Percentiles rank a stretch among this genome's conserved stretches.
These are phyloP conservation scores for Dipsacomyces acuminosporus DNA, from an alignment of 371 early-diverging fungal genomes.

Conservation along the genomic window DNA sequence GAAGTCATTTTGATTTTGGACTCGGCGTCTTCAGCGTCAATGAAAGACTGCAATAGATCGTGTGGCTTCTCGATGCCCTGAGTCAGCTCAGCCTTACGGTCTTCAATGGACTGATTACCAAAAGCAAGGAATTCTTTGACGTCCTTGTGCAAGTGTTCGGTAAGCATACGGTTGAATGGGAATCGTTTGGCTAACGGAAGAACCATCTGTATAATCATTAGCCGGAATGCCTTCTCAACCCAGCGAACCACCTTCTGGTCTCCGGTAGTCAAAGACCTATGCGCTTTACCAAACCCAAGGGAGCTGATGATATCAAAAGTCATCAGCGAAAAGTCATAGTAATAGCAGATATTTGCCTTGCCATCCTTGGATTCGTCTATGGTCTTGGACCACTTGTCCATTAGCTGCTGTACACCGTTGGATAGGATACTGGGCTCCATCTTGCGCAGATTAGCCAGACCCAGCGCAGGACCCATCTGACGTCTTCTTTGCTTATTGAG, in stretches of 20 bases:
- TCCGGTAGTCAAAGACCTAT: conserved; percentile 8
- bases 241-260: conserved; percentile 6
- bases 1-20: conserved; percentile 24
- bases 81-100: conserved; percentile 9
- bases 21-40: conserved; percentile 38
- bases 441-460: conserved; percentile 4
- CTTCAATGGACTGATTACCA: conserved; percentile 15
- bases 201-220: conserved; percentile 22
- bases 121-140: conserved; percentile 14
- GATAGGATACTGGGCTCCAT: conserved; percentile 33
- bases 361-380: conserved; percentile 1
- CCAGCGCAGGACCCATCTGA: conserved; percentile 29
- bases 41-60: conserved; percentile 39
- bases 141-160: conserved; percentile 5
- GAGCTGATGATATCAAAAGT: conserved; percentile 32
- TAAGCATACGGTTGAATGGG: conserved; percentile 8
- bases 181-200: conserved; percentile 11
- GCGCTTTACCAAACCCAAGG: conserved; percentile 30
- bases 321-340: conserved; percentile 26
- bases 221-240: conserved; percentile 21
- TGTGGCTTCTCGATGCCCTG: not conserved
- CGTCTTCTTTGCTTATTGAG: conserved; percentile 23
- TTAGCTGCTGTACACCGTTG: conserved; percentile 21
- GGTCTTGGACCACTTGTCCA: conserved; percentile 21
- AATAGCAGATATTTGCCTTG: conserved; percentile 15